A percentile compares a stretch with the other conserved stretches of the same genome.
phyloP scores from a whole-genome alignment of 805 yeast genomes.

The Kluyveromyces aestuarii region DNA sequence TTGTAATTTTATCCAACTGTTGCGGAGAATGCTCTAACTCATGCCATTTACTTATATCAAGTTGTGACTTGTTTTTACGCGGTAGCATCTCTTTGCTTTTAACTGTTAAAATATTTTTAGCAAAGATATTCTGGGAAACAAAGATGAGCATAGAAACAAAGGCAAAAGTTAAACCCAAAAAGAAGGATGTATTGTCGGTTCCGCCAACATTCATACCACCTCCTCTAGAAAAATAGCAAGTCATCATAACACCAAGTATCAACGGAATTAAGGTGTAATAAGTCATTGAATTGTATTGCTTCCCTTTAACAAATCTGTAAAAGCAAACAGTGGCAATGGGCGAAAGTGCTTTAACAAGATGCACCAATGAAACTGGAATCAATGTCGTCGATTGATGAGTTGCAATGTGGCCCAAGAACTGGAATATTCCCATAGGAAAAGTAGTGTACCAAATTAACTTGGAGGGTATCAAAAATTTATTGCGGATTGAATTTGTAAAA shows the following conservation, averaged over 20 bases:
- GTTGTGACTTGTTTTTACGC: constrained; percentile 10
- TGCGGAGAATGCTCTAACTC: constrained; percentile 18
- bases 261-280: constrained; percentile 75
- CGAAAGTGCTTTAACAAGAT: constrained; percentile 85
- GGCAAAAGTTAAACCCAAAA: constrained; percentile 31
- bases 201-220: neutral
- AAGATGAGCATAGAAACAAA: constrained; percentile 45
- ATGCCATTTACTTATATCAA: constrained; percentile 11
- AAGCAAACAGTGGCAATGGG: constrained; percentile 83
- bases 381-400: constrained; percentile 86
- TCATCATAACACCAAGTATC: constrained; percentile 75
- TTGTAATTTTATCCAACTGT: constrained; percentile 59
- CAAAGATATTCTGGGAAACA: constrained; percentile 72
- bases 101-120: constrained; percentile 59
- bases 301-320: constrained; percentile 53
- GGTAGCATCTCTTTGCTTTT: constrained; percentile 26
- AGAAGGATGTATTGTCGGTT: constrained; percentile 5
- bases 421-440: constrained; percentile 91
- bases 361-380: constrained; percentile 92
- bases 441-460: constrained; percentile 50
- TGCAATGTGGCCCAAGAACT: constrained; percentile 83
- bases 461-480: constrained; percentile 47
- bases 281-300: constrained; percentile 51
- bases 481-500: constrained; percentile 21
- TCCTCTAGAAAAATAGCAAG: constrained; percentile 41